Evolutionary conservation across 768 basidiomycete genomes (phyloP).

Genomic region (Amanita subjunquillea): DNA sequence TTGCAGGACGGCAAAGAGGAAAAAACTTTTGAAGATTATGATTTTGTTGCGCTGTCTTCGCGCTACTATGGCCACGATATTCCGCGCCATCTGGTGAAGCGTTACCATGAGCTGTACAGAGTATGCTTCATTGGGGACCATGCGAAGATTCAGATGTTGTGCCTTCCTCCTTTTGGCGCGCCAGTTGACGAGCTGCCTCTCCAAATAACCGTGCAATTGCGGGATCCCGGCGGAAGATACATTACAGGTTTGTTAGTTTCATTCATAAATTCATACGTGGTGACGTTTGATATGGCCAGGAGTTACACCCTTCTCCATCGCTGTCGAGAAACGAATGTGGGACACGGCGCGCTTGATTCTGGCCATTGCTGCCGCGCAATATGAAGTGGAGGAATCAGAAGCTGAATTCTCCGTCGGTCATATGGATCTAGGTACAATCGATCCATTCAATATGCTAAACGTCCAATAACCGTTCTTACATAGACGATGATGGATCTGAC

Average conservation of each 20-base stretch:
- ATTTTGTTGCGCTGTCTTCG: not conserved
- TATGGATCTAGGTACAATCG: not conserved
- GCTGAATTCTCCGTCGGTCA: conserved; percentile 1
- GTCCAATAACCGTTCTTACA: not conserved
- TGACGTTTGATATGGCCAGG: conserved; percentile 17
- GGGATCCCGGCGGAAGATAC: conserved; percentile 8
- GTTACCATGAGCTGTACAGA: conserved; percentile 1
- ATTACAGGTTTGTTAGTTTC: conserved; percentile 13
- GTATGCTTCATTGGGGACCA: conserved; percentile 11
- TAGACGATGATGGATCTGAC: conserved; percentile 27
- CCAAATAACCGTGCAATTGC: conserved; percentile 31
- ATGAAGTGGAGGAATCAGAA: conserved; percentile 16
- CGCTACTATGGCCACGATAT: not conserved
- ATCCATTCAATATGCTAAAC: not conserved
- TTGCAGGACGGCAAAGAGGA: not conserved
- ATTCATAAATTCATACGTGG: not conserved
- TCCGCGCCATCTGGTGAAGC: not conserved
- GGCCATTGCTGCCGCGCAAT: conserved; percentile 46
- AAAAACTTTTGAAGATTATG: not conserved
- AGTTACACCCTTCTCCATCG: conserved; percentile 39
- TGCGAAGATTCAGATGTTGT: conserved; percentile 38
- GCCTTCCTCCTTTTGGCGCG: conserved; percentile 30
- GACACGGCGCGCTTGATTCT: conserved; percentile 48
- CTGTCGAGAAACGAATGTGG: conserved; percentile 40
- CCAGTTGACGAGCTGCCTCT: conserved; percentile 20